phyloP scores from a whole-genome alignment of 192 early-diverging fungal genomes.

The Phlyctochytrium bullatum region DNA sequence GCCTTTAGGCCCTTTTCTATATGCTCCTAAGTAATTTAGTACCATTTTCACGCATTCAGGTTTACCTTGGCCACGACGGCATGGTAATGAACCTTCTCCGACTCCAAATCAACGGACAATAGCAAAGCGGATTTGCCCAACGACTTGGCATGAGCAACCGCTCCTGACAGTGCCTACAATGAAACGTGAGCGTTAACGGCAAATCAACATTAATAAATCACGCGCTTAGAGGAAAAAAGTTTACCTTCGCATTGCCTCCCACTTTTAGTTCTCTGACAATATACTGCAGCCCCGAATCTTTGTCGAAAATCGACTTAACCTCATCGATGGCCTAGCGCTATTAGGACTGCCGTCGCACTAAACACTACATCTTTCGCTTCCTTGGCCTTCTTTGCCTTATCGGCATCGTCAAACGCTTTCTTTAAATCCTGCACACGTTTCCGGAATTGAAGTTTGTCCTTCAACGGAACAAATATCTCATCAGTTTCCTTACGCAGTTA shows the following conservation, averaged over 20 bases:
- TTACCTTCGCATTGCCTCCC: slow-evolving; percentile 75
- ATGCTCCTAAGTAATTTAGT: slow-evolving; percentile 25
- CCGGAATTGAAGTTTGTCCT: slow-evolving; percentile 73
- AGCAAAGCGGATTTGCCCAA: slow-evolving; percentile 87
- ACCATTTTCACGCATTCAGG: neutral
- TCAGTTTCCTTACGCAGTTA: slow-evolving; percentile 62
- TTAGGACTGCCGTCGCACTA: neutral
- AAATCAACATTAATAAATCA: slow-evolving; percentile 1
- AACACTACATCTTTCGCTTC: slow-evolving; percentile 68
- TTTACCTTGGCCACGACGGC: slow-evolving; percentile 70
- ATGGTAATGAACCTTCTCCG: slow-evolving; percentile 71
- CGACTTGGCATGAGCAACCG: slow-evolving; percentile 75
- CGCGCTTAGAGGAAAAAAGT: neutral
- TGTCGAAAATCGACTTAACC: slow-evolving; percentile 70
- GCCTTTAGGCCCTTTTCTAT: slow-evolving; percentile 83
- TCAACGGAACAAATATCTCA: slow-evolving; percentile 71
- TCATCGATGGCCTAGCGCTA: slow-evolving; percentile 58
- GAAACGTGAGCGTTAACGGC: neutral
- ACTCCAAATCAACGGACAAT: slow-evolving; percentile 68
- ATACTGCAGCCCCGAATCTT: slow-evolving; percentile 57
- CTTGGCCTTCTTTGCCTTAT: slow-evolving; percentile 83
- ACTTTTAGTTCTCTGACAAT: slow-evolving; percentile 61
- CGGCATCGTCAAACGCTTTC: slow-evolving; percentile 81
- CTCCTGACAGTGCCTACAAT: slow-evolving; percentile 65
- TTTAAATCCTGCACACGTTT: slow-evolving; percentile 70